Conservation (phyloP, 768 basidiomycete species). For the Roridomyces roridus region DNA sequence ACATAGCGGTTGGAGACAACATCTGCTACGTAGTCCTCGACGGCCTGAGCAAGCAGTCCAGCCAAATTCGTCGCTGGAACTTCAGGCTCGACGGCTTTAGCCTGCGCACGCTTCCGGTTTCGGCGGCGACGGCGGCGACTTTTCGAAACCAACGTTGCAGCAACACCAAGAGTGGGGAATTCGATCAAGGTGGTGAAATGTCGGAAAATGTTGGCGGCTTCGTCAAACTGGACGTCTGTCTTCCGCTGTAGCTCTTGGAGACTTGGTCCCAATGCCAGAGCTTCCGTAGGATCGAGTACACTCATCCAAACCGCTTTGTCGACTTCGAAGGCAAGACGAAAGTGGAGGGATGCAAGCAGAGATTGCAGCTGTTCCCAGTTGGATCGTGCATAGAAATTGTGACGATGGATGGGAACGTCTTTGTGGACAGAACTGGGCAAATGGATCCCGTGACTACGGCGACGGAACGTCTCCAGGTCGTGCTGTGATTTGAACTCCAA, state of each 20-base stretch:
- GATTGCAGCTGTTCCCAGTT: conserved; percentile 24
- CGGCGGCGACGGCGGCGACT: neutral
- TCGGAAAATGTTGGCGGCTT: conserved; percentile 22
- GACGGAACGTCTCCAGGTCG: conserved; percentile 36
- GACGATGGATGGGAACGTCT: conserved; percentile 27
- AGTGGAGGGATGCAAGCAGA: conserved; percentile 33
- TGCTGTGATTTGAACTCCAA: conserved; percentile 33
- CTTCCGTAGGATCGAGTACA: conserved; percentile 30
- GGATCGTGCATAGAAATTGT: conserved; percentile 11
- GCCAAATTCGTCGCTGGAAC: conserved; percentile 11
- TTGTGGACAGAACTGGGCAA: conserved; percentile 11
- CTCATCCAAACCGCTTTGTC: conserved; percentile 41
- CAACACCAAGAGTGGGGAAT: conserved; percentile 16
- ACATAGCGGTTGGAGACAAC: conserved; percentile 9
- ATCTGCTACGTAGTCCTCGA: conserved; percentile 14
- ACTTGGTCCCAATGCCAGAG: conserved; percentile 23
- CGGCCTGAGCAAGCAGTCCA: conserved; percentile 16
- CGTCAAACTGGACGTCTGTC: neutral
- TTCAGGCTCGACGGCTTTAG: neutral
- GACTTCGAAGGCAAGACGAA: conserved; percentile 43
- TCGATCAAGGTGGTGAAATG: conserved; percentile 20
- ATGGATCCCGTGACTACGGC: conserved; percentile 28
- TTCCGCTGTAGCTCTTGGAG: conserved; percentile 28
- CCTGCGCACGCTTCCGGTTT: conserved; percentile 11
- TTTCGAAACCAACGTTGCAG: conserved; percentile 17